Evolutionary conservation across 192 early-diverging fungal genomes (phyloP), one percentile per base, ranked within the genome.

Genomic region (Fimicolochytrium jonesii): DNA sequence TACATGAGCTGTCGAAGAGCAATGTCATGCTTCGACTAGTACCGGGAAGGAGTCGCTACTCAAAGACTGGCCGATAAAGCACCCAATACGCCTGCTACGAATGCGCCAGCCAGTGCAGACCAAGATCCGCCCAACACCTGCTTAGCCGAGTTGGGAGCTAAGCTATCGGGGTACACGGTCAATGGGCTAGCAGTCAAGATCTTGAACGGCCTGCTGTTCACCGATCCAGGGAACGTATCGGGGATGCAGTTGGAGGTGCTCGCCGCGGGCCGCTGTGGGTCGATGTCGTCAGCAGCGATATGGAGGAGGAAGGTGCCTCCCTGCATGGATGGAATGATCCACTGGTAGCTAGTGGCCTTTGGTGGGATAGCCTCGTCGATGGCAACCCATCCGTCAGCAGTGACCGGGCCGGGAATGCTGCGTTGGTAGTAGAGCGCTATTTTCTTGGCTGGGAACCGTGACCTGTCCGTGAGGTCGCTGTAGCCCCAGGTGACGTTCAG

Each of bases 401-500:
- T 50, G 51, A 56, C 9, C n/a, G n/a, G n/a, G 42, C 26, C 51
- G 3, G 25, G 2, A 35, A 44, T 52, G 1, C 60, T 31, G 17
- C 31, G 20, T 36, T 69, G 68, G 59, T 59, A 71, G 34, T 37
- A 71, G 45, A 71, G 17, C 28, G 37, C 4, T 9, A 71, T 34
- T 9, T 23, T 32, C 29, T 36, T 33, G 6, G 23, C 45, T 1
- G 69, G 69, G 56, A 53, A 71, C 34, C 45, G 63, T 30, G 6
- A 4, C 15, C 4, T 57, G 58, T 67, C 25, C 46, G 64, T 66
- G 2, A 61, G 32, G 34, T 39, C 50, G 22, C 17, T 49, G 69
- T 67, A 71, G 52, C 20, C 17, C 69, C 69, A 71, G 54, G 64
- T 45, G 26, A 71, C 50, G 64, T 67, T 67, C 28, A 68, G 55